Evolutionary conservation across 257 asterid species (phyloP).

Genomic region (Capsicum rhomboideum): DNA sequence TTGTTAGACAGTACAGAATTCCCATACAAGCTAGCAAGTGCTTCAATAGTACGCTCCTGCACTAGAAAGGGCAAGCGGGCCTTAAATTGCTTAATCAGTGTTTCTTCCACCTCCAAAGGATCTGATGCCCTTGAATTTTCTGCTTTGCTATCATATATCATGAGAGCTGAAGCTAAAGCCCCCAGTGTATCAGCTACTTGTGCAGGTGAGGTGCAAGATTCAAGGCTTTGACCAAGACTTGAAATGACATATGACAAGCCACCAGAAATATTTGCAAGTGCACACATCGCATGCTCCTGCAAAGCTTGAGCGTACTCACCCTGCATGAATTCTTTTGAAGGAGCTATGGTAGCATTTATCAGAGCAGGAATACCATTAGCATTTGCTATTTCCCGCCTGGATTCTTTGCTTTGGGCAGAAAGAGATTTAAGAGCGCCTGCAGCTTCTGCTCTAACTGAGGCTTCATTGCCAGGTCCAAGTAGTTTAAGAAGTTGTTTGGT

Average conservation of each 20-base stretch:
- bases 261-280: constrained; percentile 98
- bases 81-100: constrained; percentile 72
- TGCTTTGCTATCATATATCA: constrained; percentile 88
- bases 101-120: constrained; percentile 81
- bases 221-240: constrained; percentile 98
- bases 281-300: constrained; percentile 99
- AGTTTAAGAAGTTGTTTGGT: constrained; percentile 79
- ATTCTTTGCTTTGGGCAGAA: constrained; percentile 89
- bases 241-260: constrained; percentile 90
- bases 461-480: constrained; percentile 82
- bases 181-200: constrained; percentile 96
- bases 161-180: constrained; percentile 96
- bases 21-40: constrained; percentile 98
- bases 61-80: constrained; percentile 57
- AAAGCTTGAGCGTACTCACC: constrained; percentile 98
- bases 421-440: constrained; percentile 96
- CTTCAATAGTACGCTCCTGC: constrained; percentile 95
- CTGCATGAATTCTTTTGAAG: constrained; percentile 99
- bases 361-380: constrained; percentile 86
- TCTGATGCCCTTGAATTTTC: constrained; percentile 81
- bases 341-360: constrained; percentile 97
- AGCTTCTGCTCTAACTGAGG: constrained; percentile 95
- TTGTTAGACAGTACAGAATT: constrained; percentile 62
- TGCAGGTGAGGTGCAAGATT: constrained; percentile 87
- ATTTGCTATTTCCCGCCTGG: constrained; percentile 72